Base-by-base conservation (phyloP, 768 basidiomycete genomes). In the Leucosporidium creatinivorum region DNA sequence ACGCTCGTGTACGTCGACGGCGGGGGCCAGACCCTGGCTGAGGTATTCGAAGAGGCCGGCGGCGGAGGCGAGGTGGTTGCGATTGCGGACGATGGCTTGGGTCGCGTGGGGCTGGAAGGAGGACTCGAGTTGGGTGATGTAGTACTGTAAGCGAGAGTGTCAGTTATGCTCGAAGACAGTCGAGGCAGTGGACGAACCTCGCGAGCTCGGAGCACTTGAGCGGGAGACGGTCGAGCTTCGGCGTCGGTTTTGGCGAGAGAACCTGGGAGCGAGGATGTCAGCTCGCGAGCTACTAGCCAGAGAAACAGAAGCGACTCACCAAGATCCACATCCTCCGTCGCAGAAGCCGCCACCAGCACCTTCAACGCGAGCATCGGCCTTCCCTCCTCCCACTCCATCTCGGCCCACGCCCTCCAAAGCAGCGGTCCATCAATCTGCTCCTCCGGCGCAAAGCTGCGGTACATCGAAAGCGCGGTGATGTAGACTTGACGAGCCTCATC, bases 401-500 rank as follows among this genome's bases (percentile, higher is more conserved):
- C 77, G 0, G 77, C 78, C 80, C 80, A 81, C 3, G 76, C 74
- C 0, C 77, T 74, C 70, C 76, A 77, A 13, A 81, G 62, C 31
- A 76, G 73, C 19, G 77, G 56, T 25, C 73, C 66, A 49, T 72
- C 72, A 44, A 64, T 59, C 58, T 67, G 65, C 6, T 72, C 69
- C 36, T 44, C 21, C 25, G 58, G 64, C n/a, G 56, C 21, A 28
- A 75, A 75, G n/a, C 59, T 56, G 33, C 64, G 67, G 9, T 74
- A 77, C 52, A 76, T 74, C 26, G 73, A 73, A 23, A 80, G 61
- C 18, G 79, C 79, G 10, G 77, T 78, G 50, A 71, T 65, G 67
- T 80, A 81, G n/a, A 80, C 80, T 5, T 77, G 74, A 2, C 80
- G 72, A 9, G 79, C 79, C 0, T 78, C 77, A 12, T 65, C 61